A percentile compares a stretch with the other conserved stretches of the same genome.
Evolutionary conservation across 495 filamentous ascomycete species (phyloP).

Genomic region (Geopyxis carbonaria): DNA sequence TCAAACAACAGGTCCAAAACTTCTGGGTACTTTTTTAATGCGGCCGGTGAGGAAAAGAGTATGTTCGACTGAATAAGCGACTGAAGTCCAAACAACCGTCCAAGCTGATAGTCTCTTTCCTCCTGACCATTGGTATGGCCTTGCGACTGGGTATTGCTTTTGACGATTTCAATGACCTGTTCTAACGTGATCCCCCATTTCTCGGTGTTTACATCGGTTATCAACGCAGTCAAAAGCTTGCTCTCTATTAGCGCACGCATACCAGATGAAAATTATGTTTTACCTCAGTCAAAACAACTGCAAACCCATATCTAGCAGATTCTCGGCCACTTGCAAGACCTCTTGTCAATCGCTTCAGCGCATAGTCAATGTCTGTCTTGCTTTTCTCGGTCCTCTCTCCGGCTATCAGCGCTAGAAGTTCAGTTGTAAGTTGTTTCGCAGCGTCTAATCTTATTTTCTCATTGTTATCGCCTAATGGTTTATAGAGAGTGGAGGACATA

Average conservation of each 20-base stretch:
- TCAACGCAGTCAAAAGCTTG: constrained; percentile 21
- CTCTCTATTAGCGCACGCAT: no score
- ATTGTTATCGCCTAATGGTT: constrained; percentile 28
- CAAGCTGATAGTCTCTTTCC: constrained; percentile 67
- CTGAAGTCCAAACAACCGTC: constrained; percentile 70
- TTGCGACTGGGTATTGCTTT: constrained; percentile 46
- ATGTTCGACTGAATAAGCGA: constrained; percentile 65
- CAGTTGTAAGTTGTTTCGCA: constrained; percentile 27
- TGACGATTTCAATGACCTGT: constrained; percentile 45
- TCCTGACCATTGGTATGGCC: constrained; percentile 59
- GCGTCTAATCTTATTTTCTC: constrained; percentile 27
- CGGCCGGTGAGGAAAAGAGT: constrained; percentile 38
- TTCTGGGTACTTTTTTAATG: constrained; percentile 32
- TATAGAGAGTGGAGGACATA: constrained; percentile 25
- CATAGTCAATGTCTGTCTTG: constrained; percentile 22
- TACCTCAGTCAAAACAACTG: constrained; percentile 71
- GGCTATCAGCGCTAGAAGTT: constrained; percentile 24
- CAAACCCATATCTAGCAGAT: constrained; percentile 80
- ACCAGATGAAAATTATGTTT: constrained; percentile 27
- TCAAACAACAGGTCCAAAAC: constrained; percentile 43
- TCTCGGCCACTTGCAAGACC: constrained; percentile 83
- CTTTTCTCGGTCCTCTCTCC: constrained; percentile 21
- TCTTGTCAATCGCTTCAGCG: constrained; percentile 51
- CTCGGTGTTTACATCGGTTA: constrained; percentile 8
- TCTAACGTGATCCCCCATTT: constrained; percentile 35